phyloP scores from a whole-genome alignment of 805 yeast genomes.

The Wickerhamomyces queroliae region DNA sequence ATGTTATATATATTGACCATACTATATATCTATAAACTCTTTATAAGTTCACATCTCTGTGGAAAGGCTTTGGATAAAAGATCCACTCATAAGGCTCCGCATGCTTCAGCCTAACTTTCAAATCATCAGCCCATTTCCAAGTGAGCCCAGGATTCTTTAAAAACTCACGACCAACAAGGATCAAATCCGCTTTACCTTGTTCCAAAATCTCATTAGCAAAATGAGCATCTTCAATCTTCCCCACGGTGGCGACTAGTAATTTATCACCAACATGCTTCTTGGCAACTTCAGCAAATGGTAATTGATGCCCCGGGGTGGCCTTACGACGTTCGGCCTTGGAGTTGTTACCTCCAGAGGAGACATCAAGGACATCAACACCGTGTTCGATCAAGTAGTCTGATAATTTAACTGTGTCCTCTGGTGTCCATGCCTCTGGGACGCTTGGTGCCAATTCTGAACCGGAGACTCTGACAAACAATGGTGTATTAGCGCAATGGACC shows the following conservation, averaged over 20 bases:
- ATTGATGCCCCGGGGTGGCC: conserved; percentile 27
- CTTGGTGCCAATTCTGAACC: conserved; percentile 32
- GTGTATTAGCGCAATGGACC: conserved; percentile 35
- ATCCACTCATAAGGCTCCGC: conserved; percentile 30
- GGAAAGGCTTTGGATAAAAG: conserved; percentile 9
- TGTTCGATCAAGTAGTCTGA: conserved; percentile 32
- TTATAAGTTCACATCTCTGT: too few species aligned
- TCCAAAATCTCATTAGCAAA: conserved; percentile 36
- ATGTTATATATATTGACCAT: too few species aligned
- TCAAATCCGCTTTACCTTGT: conserved; percentile 40
- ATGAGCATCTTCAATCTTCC: conserved; percentile 31
- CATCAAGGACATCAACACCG: conserved; percentile 48
- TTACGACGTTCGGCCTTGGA: conserved; percentile 19
- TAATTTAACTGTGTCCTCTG: conserved; percentile 38
- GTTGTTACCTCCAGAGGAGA: conserved; percentile 48
- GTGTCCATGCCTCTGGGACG: conserved; percentile 34
- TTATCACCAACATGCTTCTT: conserved; percentile 39
- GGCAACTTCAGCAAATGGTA: conserved; percentile 33
- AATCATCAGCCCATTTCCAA: conserved; percentile 43
- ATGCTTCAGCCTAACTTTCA: conserved; percentile 35
- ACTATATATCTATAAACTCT: too few species aligned
- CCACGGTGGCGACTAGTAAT: conserved; percentile 41
- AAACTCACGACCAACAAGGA: conserved; percentile 39
- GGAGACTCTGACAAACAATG: conserved; percentile 43
- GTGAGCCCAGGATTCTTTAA: conserved; percentile 45